Base-by-base conservation (phyloP, 2,329 filamentous ascomycete genomes). In the Aureobasidium sp. region DNA sequence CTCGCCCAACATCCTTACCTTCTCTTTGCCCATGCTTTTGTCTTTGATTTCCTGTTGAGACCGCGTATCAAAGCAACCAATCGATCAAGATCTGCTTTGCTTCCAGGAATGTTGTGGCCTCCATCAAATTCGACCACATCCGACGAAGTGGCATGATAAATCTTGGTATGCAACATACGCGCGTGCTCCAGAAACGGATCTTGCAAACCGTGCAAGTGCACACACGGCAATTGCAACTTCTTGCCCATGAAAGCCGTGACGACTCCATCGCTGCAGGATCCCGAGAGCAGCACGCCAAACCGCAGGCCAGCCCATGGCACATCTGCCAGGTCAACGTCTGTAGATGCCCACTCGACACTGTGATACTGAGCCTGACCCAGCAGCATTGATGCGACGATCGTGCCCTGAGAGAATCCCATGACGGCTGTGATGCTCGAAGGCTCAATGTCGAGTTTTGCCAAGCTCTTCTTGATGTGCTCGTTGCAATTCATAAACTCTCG, bases 191-290 rank as follows among this genome's bases (percentile, higher is more conserved):
- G 12, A 9, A 53, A 53, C 11, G 49, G 49, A 41, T 53, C 49
- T 29, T 53, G 49, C 49, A 53, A 17, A 25, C 49, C 49, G 17
- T 53, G 49, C 49, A 53, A 41, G 20, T 53, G 49, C 34, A 53
- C 31, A n/a, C 49, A 39, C 4, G 34, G 34, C 5, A 53, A 27
- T 29, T 53, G 49, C 15, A 53, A 11, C n/a, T 53, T 53, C 20
- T 53, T 53, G 20, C 49, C 49, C 49, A 53, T 53, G 20, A 53
- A 53, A 31, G 49, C 49, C 4, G 49, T 53, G 7, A 41, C 49
- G 1, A 53, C 49, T 4, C 49, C 49, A 29, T 53, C 49, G 12
- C 49, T 53, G 49, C 49, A 53, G 49, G 49, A 53, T 6, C 49
- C 49, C 5, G 49, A 53, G 9, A 53, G 49, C 49, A 53, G 11